Evolutionary conservation across 441 rosid species (phyloP).

Genomic region (Pelargonium australe): DNA sequence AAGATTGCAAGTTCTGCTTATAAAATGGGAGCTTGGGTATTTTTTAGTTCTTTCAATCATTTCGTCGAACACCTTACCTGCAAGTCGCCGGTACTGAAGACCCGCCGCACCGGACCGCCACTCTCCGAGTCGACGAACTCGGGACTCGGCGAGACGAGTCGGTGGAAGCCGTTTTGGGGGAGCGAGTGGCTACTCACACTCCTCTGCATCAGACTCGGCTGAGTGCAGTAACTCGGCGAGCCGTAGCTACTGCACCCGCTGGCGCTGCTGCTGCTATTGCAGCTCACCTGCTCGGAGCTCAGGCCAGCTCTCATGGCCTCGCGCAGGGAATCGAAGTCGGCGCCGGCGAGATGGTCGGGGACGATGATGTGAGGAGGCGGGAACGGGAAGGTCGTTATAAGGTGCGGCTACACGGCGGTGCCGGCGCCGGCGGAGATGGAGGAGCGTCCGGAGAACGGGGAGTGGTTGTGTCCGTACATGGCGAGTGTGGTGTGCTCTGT

Average conservation of each 20-base stretch:
- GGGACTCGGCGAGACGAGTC: slow-evolving; percentile 11
- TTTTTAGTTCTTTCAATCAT: not conserved
- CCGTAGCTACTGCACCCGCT: slow-evolving; percentile 48
- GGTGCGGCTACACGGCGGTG: not conserved
- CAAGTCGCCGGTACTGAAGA: slow-evolving; percentile 67
- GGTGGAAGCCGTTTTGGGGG: slow-evolving; percentile 29
- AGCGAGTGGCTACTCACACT: slow-evolving; percentile 60
- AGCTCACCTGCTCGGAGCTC: not conserved
- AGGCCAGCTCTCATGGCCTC: too few species aligned
- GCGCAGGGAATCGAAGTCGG: not conserved
- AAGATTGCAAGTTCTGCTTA: not conserved
- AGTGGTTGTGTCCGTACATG: too few species aligned
- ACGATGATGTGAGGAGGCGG: slow-evolving; percentile 3
- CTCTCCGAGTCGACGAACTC: slow-evolving; percentile 21
- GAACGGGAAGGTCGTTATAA: not conserved
- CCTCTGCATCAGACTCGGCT: slow-evolving; percentile 46
- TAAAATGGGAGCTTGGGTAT: too few species aligned
- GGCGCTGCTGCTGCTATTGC: slow-evolving; percentile 24
- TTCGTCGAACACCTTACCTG: slow-evolving; percentile 24
- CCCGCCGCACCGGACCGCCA: slow-evolving; percentile 51
- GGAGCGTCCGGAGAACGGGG: too few species aligned
- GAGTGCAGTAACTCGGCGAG: slow-evolving; percentile 44
- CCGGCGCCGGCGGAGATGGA: too few species aligned
- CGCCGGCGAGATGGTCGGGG: not conserved
- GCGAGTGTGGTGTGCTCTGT: too few species aligned